Percentiles rank a stretch among this genome's conserved stretches.
These are phyloP conservation scores for Tephrocybe sp. DNA, from an alignment of 768 basidiomycete genomes.

Conservation along the genomic window DNA sequence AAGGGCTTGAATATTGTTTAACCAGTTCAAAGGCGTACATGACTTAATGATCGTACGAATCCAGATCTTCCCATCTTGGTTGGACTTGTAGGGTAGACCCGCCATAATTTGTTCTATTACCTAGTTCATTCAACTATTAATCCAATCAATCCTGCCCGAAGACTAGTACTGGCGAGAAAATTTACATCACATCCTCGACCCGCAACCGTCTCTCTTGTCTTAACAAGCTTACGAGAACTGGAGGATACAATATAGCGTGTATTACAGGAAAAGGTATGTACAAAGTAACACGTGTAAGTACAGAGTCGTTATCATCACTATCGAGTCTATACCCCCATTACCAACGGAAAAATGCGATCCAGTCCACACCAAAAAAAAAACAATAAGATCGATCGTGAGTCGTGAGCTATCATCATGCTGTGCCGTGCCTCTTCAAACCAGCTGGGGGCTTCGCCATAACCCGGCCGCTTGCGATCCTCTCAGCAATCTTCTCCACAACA, in stretches of 20 bases:
- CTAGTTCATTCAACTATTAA: too few relatives aligned
- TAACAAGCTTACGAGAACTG: too few relatives aligned
- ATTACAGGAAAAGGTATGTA: not conserved
- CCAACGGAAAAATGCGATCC: not conserved
- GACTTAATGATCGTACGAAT: too few relatives aligned
- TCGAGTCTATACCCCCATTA: too few relatives aligned
- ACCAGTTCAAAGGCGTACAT: not conserved
- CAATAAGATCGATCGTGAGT: not conserved
- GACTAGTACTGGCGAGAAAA: too few relatives aligned
- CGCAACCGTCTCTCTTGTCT: too few relatives aligned
- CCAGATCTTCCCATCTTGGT: too few relatives aligned
- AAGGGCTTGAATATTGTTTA: not conserved
- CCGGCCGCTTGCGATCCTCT: constrained; percentile 55
- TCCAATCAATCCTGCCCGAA: too few relatives aligned
- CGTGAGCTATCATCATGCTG: constrained; percentile 31
- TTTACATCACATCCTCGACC: too few relatives aligned
- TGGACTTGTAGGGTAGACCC: too few relatives aligned
- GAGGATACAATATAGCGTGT: not conserved
- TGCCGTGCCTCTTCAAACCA: constrained; percentile 65
- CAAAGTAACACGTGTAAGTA: not conserved
- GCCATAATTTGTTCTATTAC: too few relatives aligned
- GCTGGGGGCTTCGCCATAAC: constrained; percentile 41
- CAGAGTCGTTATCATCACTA: not conserved
- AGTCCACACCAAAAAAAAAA: not conserved
- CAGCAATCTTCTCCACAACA: constrained; percentile 60